phyloP scores from a whole-genome alignment of 1,284 basidiomycete genomes.

The Vanrija sp. region DNA sequence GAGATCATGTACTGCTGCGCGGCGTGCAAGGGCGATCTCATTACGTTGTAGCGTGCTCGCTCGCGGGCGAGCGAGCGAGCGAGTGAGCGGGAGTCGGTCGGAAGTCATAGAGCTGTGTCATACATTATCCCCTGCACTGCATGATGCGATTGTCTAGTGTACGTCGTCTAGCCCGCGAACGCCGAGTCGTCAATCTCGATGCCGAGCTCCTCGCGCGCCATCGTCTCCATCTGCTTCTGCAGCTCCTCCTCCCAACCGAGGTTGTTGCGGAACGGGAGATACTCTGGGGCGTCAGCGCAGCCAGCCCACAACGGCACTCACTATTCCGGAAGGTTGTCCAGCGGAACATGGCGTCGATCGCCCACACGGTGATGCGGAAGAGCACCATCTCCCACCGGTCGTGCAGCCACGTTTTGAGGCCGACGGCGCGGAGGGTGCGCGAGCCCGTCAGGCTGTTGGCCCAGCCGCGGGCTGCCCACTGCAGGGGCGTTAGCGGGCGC shows the following conservation, averaged over 20 bases:
- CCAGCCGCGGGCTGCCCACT: conserved; percentile 52
- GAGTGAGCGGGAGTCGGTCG: not conserved
- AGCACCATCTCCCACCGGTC: conserved; percentile 45
- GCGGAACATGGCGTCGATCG: conserved; percentile 52
- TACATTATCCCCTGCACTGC: no score
- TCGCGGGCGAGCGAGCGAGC: not conserved
- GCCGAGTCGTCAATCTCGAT: conserved; percentile 52
- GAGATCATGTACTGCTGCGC: conserved; percentile 50
- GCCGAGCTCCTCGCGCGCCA: conserved; percentile 53
- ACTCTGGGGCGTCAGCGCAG: not conserved
- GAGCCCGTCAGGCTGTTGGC: conserved; percentile 56
- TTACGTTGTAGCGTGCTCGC: conserved; percentile 30
- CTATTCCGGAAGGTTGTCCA: conserved; percentile 40
- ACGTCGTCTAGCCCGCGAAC: conserved; percentile 38
- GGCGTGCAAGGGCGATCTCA: conserved; percentile 46
- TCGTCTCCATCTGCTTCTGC: conserved; percentile 46
- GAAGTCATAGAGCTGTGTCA: no score
- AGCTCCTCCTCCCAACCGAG: conserved; percentile 45
- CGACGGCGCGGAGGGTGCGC: conserved; percentile 43
- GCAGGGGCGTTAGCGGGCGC: not conserved
- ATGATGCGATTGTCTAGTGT: not conserved
- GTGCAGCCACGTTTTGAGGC: conserved; percentile 41
- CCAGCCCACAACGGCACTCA: conserved; percentile 23
- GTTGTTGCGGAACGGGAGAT: conserved; percentile 26
- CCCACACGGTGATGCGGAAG: conserved; percentile 49